Base-by-base conservation (phyloP, 768 basidiomycete species). In the Coprinopsis sp. region DNA sequence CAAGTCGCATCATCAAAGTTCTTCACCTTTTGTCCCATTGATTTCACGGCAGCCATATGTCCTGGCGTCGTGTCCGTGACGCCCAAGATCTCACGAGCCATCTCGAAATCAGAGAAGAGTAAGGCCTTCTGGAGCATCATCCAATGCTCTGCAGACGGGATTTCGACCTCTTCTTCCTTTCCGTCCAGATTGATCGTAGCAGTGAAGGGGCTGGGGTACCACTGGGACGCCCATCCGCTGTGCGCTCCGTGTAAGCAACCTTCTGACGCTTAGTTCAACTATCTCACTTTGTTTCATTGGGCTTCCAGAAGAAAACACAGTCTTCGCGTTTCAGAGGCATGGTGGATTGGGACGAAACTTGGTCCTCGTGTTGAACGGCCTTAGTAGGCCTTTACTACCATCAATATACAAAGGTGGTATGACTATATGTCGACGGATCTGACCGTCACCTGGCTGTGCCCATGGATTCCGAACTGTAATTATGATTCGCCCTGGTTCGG, bases 51-150 rank as follows among this genome's bases (percentile, higher is more conserved):
- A 8, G 65, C 63, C 60, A 78, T 70, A 27, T 66, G 64, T 2
- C 44, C 42, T 28, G 60, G 57, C n/a, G 57, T 59, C 3, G 61
- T 61, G 4, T 62, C 64, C 1, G 49, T 60, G 16, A 70, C 61
- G 3, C 49, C 60, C 19, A 79, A 54, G 11, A 82, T 69, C 46
- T 70, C 58, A 19, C 66, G 58, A 3, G 76, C 73, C 4, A 76
- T 58, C 4, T 55, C 64, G 8, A 44, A 30, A 53, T 82, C 79
- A 11, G 58, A 54, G 63, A 83, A 83, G 2, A 82, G 53, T 3
- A 79, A 55, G 6, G 81, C 79, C 57, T 83, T 82, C 43, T 75
- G 72, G 31, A 74, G 65, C 82, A 82, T 84, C 81, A 83, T 83
- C 73, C 74, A 82, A 52, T 83, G 80, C 60, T 83, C 82, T 0